Evolutionary conservation across 352 stramenopile genomes (phyloP).

Genomic region (Pythium aristosporum): DNA sequence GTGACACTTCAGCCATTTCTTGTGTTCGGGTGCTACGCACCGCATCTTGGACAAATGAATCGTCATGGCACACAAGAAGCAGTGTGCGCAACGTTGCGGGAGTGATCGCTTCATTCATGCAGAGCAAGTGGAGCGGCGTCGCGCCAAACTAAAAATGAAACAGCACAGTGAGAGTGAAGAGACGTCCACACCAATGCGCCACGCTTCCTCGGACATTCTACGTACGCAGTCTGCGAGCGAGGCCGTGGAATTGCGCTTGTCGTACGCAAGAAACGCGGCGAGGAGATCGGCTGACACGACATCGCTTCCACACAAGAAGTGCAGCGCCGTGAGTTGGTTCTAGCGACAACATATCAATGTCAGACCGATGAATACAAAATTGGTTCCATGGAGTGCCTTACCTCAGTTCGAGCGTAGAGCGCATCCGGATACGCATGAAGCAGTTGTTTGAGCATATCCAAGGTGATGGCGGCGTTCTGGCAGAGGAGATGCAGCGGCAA

Average conservation of each 20-base stretch:
- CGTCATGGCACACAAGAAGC: slow-evolving; percentile 43
- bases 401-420: slow-evolving; percentile 35
- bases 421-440: slow-evolving; percentile 33
- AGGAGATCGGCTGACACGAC: slow-evolving; percentile 39
- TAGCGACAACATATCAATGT: slow-evolving; percentile 13
- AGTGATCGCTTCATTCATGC: slow-evolving; percentile 53
- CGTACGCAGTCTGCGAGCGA: slow-evolving; percentile 22
- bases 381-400: slow-evolving; percentile 5
- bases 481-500: slow-evolving; percentile 59
- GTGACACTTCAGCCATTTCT: not conserved
- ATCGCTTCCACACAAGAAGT: slow-evolving; percentile 55
- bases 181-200: not conserved
- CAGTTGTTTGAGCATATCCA: slow-evolving; percentile 31
- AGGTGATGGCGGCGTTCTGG: slow-evolving; percentile 35
- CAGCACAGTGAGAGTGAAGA: not conserved
- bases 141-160: slow-evolving; percentile 42
- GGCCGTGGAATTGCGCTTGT: slow-evolving; percentile 32
- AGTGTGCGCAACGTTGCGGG: slow-evolving; percentile 36
- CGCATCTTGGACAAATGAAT: slow-evolving; percentile 47
- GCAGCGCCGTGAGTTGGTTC: slow-evolving; percentile 44
- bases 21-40: slow-evolving; percentile 25
- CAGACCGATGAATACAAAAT: not conserved
- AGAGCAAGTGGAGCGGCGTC: slow-evolving; percentile 62
- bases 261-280: slow-evolving; percentile 36
- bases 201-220: not conserved